Conservation (phyloP, 164 flowering plant genomes). For the Santalum album region DNA sequence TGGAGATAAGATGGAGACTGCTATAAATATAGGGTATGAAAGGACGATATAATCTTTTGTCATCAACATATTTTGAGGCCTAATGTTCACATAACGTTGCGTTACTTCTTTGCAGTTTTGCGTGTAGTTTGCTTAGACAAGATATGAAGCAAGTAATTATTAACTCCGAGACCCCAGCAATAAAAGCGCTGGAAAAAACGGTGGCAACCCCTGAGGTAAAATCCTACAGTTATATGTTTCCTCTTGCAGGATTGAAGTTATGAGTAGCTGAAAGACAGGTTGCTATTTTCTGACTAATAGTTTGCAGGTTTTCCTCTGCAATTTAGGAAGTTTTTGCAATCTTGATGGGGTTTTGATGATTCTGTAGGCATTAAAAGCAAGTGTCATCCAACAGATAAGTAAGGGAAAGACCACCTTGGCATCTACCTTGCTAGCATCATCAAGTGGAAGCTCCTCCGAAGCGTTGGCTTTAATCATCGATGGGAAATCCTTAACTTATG, state of each 20-base stretch:
- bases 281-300: background rate
- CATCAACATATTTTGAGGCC: background rate
- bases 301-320: too few relatives aligned
- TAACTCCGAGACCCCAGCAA: constrained; percentile 37
- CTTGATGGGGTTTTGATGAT: background rate
- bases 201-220: constrained; percentile 26
- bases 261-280: background rate
- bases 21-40: constrained; percentile 59
- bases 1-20: constrained; percentile 81
- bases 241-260: background rate
- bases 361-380: constrained; percentile 34
- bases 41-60: background rate
- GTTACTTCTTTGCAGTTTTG: constrained; percentile 34
- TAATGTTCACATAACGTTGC: background rate
- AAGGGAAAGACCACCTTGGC: constrained; percentile 23
- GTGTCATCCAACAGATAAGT: constrained; percentile 29
- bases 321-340: too few relatives aligned
- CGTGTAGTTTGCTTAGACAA: constrained; percentile 68
- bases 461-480: constrained; percentile 53
- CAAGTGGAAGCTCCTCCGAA: constrained; percentile 25
- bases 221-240: background rate
- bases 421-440: constrained; percentile 15
- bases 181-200: constrained; percentile 27
- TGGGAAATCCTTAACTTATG: constrained; percentile 48
- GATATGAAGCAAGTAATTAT: constrained; percentile 67